Evolutionary conservation across 2,329 filamentous ascomycete genomes (phyloP), one percentile per base, ranked within the genome.

Genomic region (Orbilia brochopaga): DNA sequence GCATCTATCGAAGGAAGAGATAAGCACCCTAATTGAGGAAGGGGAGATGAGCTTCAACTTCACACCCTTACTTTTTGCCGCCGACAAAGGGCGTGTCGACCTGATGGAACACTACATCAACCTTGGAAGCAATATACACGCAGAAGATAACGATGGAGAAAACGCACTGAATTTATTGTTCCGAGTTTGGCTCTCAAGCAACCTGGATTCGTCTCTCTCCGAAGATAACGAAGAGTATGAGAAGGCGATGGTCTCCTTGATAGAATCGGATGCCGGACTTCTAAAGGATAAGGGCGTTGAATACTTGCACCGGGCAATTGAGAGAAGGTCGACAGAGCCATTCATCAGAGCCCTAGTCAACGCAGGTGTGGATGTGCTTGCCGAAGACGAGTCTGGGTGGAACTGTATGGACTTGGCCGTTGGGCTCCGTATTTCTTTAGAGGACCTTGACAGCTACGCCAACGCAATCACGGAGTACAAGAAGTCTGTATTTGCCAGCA

Each of bases 341-440:
- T 40, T 70, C 13, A 48, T 56, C 4, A 42, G 35, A 24, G 59
- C 54, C 1, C 21, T 70, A 19, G n/a, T 70, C 10, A 50, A 70
- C 32, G 59, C 55, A 2, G 66, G 66, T 15, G 50, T 64, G 6
- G 44, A 54, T 17, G 44, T 54, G 15, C 46, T 70, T 15, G 37
- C n/a, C 30, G 59, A 64, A 19, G 66, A 70, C 35, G 59, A 63
- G 35, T 27, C 35, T 8, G 66, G 66, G 3, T 70, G 66, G 66
- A 70, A 55, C 48, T 58, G 32, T 21, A 13, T 70, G 10, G 66
- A 70, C 23, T 13, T 63, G 2, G 66, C 59, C 4, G 59, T 70
- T 7, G 54, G 21, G 24, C 40, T n/a, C 7, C 13, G 27, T 1
- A 19, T 70, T 11, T 27, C 17, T 4, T n/a, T 57, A 19, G 24